Base-by-base conservation (phyloP, 345 rosid genomes). In the Gossypium anomalum region DNA sequence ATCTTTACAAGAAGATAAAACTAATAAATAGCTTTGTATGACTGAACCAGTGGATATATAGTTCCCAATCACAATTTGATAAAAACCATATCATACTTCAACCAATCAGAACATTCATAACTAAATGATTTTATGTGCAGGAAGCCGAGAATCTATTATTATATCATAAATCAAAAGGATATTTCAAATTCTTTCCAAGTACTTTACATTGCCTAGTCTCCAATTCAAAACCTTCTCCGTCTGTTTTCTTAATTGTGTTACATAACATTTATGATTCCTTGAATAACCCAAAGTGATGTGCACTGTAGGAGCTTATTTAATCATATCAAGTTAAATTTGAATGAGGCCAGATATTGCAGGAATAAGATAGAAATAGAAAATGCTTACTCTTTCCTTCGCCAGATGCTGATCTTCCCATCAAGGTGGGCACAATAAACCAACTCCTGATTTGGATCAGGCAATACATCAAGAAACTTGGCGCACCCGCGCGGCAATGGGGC, bases 331-430 rank as follows among this genome's bases (percentile, higher is more conserved):
- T 65, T 65, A n/a, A 43, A 43, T 65, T 65, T 45, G n/a, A 19
- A 43, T 11, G 29, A 65, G 51, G 27, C 9, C 51, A 65, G 48
- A 11, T 43, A 65, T 43, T 65, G 68, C 49, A 64, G 23, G 25
- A 64, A 64, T 41, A 43, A 43, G 3, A 41, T 19, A 53, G 9
- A 22, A 14, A 22, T 12, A 47, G 3, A 67, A 67, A 67, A 51
- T 44, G 57, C 91, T 80, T 87, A 94, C 98, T 89, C 95, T 84
- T 92, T 89, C 27, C 93, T 88, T 65, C 87, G 88, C 98, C 98
- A 94, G 67, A 92, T 87, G 85, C 97, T 94, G 84, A 94, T 87
- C 83, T 75, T 88, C 53, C 98, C 98, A 76, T 94, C 98, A 22
- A 92, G 78, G 73, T 94, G 98, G 73, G 89, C 93, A 77, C 98